Evolutionary conservation across 768 basidiomycete species (phyloP).

Genomic region (Termitomyces sp.): DNA sequence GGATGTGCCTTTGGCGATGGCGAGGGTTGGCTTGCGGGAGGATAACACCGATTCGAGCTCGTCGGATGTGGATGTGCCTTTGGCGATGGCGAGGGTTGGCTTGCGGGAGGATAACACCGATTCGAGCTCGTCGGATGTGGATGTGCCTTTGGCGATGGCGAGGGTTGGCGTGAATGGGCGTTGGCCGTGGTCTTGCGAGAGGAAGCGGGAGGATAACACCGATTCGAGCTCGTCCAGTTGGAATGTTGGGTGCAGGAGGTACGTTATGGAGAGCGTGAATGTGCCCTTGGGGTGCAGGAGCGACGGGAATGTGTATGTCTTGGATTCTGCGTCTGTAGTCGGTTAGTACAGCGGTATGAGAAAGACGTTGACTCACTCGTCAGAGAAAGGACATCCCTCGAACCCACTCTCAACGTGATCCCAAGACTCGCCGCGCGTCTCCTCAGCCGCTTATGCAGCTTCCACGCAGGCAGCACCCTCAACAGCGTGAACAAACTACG

Average conservation of each 20-base stretch:
- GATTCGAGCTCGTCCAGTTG: slow-evolving; percentile 76
- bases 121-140: no score
- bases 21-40: no score
- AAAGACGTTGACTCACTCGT: slow-evolving; percentile 16
- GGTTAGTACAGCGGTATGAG: slow-evolving; percentile 30
- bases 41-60: no score
- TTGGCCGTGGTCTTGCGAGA: slow-evolving; percentile 66
- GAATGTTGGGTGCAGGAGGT: slow-evolving; percentile 67
- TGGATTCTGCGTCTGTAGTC: slow-evolving; percentile 40
- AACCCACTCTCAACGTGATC: slow-evolving; percentile 46
- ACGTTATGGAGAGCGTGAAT: slow-evolving; percentile 58
- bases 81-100: no score
- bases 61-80: no score
- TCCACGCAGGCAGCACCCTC: slow-evolving; percentile 75
- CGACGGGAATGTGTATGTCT: slow-evolving; percentile 58
- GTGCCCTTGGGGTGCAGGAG: slow-evolving; percentile 68
- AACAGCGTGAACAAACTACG: slow-evolving; percentile 72
- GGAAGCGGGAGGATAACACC: slow-evolving; percentile 67
- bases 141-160: slow-evolving; percentile 58
- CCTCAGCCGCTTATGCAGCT: slow-evolving; percentile 59
- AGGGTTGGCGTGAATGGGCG: slow-evolving; percentile 72
- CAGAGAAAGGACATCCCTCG: slow-evolving; percentile 15
- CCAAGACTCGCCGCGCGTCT: slow-evolving; percentile 38
- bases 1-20: no score
- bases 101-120: no score